These are phyloP conservation scores for Bipolaris gigantea DNA, from an alignment of 2,329 filamentous ascomycete genomes.

Conservation along the genomic window DNA sequence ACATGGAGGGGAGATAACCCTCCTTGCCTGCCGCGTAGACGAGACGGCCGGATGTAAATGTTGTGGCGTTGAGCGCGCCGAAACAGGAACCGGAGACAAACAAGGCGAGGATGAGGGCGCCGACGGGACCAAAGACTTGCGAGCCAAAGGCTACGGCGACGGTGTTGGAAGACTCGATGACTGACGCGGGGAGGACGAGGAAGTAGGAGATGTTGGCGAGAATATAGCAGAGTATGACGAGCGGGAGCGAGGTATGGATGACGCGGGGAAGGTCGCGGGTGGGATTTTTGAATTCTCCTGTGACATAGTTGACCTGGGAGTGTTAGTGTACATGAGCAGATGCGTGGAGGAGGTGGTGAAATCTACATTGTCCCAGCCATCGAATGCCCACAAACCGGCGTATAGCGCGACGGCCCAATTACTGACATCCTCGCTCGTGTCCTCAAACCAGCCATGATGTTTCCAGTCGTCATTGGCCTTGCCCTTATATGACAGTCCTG, in stretches of 20 bases:
- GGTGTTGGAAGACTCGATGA: constrained; percentile 87
- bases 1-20: constrained; percentile 82
- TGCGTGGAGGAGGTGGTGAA: not conserved
- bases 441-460: constrained; percentile 81
- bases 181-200: constrained; percentile 78
- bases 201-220: constrained; percentile 94
- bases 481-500: constrained; percentile 77
- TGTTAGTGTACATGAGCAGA: constrained; percentile 20
- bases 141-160: constrained; percentile 93
- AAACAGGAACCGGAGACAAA: constrained; percentile 92
- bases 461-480: constrained; percentile 84
- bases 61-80: constrained; percentile 89
- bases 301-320: constrained; percentile 87
- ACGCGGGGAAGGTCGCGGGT: constrained; percentile 86
- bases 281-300: constrained; percentile 93
- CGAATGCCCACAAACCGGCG: constrained; percentile 95
- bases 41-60: constrained; percentile 88
- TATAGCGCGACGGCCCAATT: constrained; percentile 94
- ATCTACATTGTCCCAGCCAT: constrained; percentile 96
- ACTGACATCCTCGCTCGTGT: constrained; percentile 76
- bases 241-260: constrained; percentile 93
- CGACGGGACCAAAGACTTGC: constrained; percentile 83
- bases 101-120: constrained; percentile 81
- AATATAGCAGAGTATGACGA: constrained; percentile 88
- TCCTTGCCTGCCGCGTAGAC: constrained; percentile 95